phyloP scores from a whole-genome alignment of 306 rosid genomes.

The Senna siamea region DNA sequence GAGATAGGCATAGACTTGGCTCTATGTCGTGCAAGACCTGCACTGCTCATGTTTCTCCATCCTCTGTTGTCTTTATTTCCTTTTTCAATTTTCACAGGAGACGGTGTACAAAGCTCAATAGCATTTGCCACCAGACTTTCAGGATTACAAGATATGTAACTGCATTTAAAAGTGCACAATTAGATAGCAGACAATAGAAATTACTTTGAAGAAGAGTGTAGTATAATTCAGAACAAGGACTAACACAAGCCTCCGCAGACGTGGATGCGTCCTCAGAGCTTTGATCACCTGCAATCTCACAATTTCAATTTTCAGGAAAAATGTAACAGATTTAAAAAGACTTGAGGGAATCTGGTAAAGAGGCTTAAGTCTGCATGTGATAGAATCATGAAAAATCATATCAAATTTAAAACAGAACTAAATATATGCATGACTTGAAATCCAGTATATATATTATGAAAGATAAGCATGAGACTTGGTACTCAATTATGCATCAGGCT shows the following conservation, averaged over 20 bases:
- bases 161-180: constrained; percentile 51
- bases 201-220: constrained; percentile 11
- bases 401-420: background rate
- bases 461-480: background rate
- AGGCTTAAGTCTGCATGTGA: background rate
- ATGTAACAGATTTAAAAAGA: background rate
- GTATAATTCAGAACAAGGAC: constrained; percentile 43
- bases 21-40: constrained; percentile 88
- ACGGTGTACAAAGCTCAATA: constrained; percentile 93
- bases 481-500: background rate
- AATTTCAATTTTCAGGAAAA: constrained; percentile 29
- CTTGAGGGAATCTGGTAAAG: background rate
- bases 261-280: constrained; percentile 81
- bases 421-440: background rate
- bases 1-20: constrained; percentile 93
- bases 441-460: background rate
- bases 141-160: constrained; percentile 97
- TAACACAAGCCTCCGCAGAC: constrained; percentile 85
- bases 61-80: constrained; percentile 84
- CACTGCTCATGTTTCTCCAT: constrained; percentile 91
- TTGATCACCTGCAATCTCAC: constrained; percentile 74
- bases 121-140: constrained; percentile 95
- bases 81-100: constrained; percentile 64
- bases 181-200: constrained; percentile 23
- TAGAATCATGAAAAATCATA: background rate